Evolutionary conservation across 345 rosid species (phyloP).

Genomic region (Arabidopsis suecica): DNA sequence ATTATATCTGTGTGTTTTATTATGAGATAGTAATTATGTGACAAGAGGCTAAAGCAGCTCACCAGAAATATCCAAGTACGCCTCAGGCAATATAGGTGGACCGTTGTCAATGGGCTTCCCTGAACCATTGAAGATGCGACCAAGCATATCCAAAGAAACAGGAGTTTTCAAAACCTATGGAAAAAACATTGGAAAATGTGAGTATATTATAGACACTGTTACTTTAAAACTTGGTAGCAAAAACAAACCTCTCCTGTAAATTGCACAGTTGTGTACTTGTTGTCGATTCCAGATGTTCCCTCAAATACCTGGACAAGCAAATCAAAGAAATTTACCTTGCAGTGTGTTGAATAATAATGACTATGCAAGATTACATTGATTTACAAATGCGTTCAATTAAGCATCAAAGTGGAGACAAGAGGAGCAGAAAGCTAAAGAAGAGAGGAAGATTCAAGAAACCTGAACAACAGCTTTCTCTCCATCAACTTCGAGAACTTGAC

Average conservation of each 20-base stretch:
- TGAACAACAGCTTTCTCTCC: constrained; percentile 98
- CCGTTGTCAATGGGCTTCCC: constrained; percentile 98
- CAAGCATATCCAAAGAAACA: constrained; percentile 95
- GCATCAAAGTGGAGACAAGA: not conserved
- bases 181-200: constrained; percentile 18
- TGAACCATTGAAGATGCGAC: constrained; percentile 95
- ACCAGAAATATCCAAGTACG: constrained; percentile 95
- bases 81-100: constrained; percentile 92
- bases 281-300: constrained; percentile 96
- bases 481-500: constrained; percentile 97
- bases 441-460: constrained; percentile 44
- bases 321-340: not conserved
- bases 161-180: constrained; percentile 88
- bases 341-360: not conserved
- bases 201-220: not conserved
- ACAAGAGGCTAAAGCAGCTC: constrained; percentile 26
- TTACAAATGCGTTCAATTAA: not conserved
- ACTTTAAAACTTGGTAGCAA: not conserved
- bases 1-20: not conserved
- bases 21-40: not conserved
- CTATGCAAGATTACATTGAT: not conserved
- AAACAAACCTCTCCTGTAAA: constrained; percentile 86
- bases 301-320: constrained; percentile 69
- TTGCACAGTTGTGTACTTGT: constrained; percentile 90
- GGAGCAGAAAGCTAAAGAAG: constrained; percentile 18